These are phyloP conservation scores for Fusarium cyanostomum DNA, from an alignment of 2,329 filamentous ascomycete species.

Conservation along the genomic window DNA sequence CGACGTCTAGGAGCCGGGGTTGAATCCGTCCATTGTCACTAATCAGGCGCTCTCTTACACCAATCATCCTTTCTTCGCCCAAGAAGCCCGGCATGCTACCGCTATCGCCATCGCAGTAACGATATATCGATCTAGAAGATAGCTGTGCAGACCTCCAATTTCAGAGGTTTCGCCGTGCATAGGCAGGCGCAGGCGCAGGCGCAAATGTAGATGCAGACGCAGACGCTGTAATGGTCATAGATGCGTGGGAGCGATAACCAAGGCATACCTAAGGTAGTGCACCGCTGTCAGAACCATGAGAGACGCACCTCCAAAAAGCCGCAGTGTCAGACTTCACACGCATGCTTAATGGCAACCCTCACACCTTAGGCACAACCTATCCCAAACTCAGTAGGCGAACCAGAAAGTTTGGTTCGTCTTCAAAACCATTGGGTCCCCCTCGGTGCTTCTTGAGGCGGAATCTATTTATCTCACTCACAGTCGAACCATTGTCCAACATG, in stretches of 20 bases:
- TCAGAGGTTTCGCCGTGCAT: background rate
- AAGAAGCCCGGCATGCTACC: background rate
- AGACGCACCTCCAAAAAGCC: slow-evolving; percentile 1
- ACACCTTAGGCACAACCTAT: slow-evolving; percentile 1
- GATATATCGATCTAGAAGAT: slow-evolving; percentile 5
- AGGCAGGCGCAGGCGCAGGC: background rate
- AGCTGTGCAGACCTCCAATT: slow-evolving; percentile 1
- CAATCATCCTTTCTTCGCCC: background rate
- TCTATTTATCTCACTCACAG: background rate
- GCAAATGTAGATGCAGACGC: background rate
- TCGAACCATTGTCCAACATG: background rate
- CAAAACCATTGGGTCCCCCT: background rate
- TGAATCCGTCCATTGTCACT: background rate
- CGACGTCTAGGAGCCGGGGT: background rate
- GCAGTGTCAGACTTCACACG: slow-evolving; percentile 1
- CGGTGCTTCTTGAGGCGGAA: background rate
- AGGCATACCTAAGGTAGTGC: background rate
- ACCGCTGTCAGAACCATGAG: slow-evolving; percentile 1
- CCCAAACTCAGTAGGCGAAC: background rate
- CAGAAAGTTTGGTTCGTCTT: background rate
- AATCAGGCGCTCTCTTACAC: slow-evolving; percentile 1
- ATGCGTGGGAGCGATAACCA: slow-evolving; percentile 9
- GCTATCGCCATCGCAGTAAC: background rate
- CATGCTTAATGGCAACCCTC: background rate
- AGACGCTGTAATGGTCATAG: slow-evolving; percentile 6